phyloP scores from a whole-genome alignment of 371 early-diverging fungal genomes.

The Mortierella sp. region DNA sequence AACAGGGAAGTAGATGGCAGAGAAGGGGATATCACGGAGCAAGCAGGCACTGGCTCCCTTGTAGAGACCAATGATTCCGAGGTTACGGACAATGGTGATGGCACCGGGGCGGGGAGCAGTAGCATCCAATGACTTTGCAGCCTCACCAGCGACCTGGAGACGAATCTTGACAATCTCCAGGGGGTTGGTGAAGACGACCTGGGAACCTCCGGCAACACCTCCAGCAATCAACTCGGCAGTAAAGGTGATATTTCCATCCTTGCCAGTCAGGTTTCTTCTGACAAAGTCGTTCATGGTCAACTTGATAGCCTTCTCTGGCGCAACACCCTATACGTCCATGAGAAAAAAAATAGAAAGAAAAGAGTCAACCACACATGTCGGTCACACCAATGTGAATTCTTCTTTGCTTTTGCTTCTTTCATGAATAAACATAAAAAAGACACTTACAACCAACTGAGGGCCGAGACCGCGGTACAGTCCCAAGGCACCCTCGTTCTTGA shows the following conservation, averaged over 20 bases:
- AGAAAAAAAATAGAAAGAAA: neutral
- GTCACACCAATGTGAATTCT: too few species aligned
- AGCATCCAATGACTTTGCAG: slow-evolving; percentile 70
- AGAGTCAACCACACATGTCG: neutral
- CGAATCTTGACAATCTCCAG: slow-evolving; percentile 99
- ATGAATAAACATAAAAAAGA: neutral
- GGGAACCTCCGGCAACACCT: slow-evolving; percentile 92
- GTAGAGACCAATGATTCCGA: slow-evolving; percentile 96
- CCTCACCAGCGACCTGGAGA: slow-evolving; percentile 92
- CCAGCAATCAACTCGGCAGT: slow-evolving; percentile 90
- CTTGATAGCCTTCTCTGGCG: slow-evolving; percentile 99
- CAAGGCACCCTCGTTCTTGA: slow-evolving; percentile 90
- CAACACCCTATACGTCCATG: slow-evolving; percentile 43
- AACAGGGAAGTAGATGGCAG: slow-evolving; percentile 97
- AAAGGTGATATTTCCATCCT: slow-evolving; percentile 76
- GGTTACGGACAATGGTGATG: slow-evolving; percentile 87
- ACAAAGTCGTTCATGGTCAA: slow-evolving; percentile 96
- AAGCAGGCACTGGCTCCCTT: slow-evolving; percentile 96
- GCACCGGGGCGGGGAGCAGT: slow-evolving; percentile 82
- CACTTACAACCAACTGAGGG: slow-evolving; percentile 90
- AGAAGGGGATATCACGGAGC: slow-evolving; percentile 97
- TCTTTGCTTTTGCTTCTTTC: neutral
- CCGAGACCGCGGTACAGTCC: slow-evolving; percentile 96
- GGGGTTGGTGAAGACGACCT: slow-evolving; percentile 89
- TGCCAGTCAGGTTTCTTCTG: slow-evolving; percentile 76